Conservation (phyloP, 768 basidiomycete species). For the Daedaleopsis nitida region DNA sequence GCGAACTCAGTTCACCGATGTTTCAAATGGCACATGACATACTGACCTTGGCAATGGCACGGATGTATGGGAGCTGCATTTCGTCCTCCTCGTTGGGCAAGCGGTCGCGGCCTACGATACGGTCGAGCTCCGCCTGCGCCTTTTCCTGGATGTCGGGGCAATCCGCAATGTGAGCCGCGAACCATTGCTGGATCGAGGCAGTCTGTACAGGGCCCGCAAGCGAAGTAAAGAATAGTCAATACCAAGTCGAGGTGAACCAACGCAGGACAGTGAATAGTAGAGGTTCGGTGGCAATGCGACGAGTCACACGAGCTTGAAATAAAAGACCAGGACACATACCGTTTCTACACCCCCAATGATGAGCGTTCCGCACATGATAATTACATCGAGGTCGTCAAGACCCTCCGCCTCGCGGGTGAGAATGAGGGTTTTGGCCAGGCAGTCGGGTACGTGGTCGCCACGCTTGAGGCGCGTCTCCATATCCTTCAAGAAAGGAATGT, state of each 20-base stretch:
- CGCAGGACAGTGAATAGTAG: no score
- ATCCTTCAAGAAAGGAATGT: conserved; percentile 42
- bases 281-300: no score
- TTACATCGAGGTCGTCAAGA: conserved; percentile 42
- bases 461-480: conserved; percentile 38
- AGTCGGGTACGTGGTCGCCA: conserved; percentile 44
- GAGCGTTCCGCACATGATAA: conserved; percentile 43
- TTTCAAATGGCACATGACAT: not conserved
- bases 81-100: conserved; percentile 29
- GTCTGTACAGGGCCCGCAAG: conserved; percentile 28
- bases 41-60: conserved; percentile 31
- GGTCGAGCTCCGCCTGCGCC: conserved; percentile 34
- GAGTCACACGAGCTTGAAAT: no score
- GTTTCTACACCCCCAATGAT: conserved; percentile 50
- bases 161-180: conserved; percentile 24
- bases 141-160: conserved; percentile 29
- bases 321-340: no score
- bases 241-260: no score
- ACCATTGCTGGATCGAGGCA: conserved; percentile 37
- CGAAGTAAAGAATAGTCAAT: not conserved
- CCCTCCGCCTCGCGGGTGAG: conserved; percentile 29
- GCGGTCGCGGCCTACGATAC: conserved; percentile 24
- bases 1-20: not conserved
- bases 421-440: conserved; percentile 43
- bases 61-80: conserved; percentile 27